Conservation (phyloP, 495 filamentous ascomycete species). For the Poronia punctata region DNA sequence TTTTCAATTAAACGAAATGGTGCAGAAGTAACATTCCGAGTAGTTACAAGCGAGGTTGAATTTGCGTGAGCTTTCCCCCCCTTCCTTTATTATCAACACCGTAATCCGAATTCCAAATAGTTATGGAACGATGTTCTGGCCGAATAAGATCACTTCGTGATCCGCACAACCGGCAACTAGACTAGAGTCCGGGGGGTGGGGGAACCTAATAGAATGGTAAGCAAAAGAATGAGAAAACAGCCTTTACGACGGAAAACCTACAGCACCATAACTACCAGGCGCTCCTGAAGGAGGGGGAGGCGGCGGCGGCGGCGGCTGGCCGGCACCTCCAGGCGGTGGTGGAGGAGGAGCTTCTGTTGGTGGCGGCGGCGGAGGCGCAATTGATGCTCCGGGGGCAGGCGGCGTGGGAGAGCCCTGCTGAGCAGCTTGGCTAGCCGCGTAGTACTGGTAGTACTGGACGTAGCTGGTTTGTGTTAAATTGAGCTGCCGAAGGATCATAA, state of each 20-base stretch:
- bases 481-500: neutral
- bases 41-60: no score
- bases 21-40: no score
- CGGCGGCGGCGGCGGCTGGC: conserved; percentile 44
- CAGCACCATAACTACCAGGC: conserved; percentile 55
- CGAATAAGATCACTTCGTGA: no score
- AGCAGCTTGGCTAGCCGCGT: conserved; percentile 45
- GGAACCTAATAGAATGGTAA: conserved; percentile 35
- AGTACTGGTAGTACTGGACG: conserved; percentile 61
- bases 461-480: conserved; percentile 42
- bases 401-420: conserved; percentile 36
- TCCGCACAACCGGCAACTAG: neutral
- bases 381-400: conserved; percentile 35
- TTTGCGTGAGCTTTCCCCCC: no score
- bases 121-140: no score
- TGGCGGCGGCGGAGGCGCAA: conserved; percentile 56
- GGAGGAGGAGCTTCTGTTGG: conserved; percentile 57
- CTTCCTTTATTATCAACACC: no score
- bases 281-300: conserved; percentile 55
- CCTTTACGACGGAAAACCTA: conserved; percentile 52
- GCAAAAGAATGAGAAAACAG: conserved; percentile 6
- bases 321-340: conserved; percentile 49
- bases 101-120: no score
- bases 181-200: conserved; percentile 48
- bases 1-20: no score